phyloP scores from a whole-genome alignment of 257 asterid species.

The Fraxinus cuspidata region DNA sequence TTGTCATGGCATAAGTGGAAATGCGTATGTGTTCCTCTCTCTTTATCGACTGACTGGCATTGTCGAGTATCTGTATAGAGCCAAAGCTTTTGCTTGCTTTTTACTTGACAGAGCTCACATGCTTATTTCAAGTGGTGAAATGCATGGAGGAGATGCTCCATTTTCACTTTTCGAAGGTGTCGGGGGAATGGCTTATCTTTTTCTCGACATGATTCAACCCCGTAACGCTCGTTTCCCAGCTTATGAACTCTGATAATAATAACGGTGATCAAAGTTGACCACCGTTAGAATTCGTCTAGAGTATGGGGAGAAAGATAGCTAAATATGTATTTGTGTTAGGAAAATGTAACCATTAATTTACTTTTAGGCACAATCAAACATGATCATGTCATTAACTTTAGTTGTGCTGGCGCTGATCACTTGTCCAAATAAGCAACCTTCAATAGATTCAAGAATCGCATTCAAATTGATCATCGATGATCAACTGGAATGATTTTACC shows the following conservation, averaged over 20 bases:
- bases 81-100: slow-evolving; percentile 79
- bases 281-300: too few relatives aligned
- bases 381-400: too few relatives aligned
- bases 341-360: too few relatives aligned
- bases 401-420: too few relatives aligned
- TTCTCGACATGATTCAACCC: slow-evolving; percentile 72
- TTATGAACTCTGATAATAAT: slow-evolving; percentile 44
- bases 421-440: too few relatives aligned
- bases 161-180: slow-evolving; percentile 76
- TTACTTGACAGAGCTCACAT: slow-evolving; percentile 63
- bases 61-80: slow-evolving; percentile 57
- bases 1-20: slow-evolving; percentile 86
- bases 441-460: too few relatives aligned
- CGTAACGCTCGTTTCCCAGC: slow-evolving; percentile 63
- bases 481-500: too few relatives aligned
- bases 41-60: slow-evolving; percentile 71
- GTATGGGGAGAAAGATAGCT: too few relatives aligned
- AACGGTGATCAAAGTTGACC: too few relatives aligned
- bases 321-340: too few relatives aligned
- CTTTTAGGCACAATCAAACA: too few relatives aligned
- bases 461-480: too few relatives aligned
- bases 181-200: slow-evolving; percentile 75
- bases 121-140: slow-evolving; percentile 57
- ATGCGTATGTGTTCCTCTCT: slow-evolving; percentile 65
- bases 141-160: slow-evolving; percentile 68